Base-by-base conservation (phyloP, 1,284 basidiomycete genomes). In the Leucoagaricus sp. region DNA sequence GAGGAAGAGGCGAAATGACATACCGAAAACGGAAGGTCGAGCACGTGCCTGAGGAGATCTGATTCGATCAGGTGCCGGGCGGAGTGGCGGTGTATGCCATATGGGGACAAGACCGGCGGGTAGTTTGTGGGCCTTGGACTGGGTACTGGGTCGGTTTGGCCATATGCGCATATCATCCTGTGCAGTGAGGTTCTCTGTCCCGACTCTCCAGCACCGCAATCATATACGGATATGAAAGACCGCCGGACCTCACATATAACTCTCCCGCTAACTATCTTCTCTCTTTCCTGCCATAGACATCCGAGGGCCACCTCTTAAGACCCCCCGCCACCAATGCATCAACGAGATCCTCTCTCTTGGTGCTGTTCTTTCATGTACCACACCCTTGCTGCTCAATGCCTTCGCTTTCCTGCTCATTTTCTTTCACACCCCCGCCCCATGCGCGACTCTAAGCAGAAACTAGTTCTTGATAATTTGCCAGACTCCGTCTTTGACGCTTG, bases 401-500 rank as follows among this genome's bases (percentile, higher is more conserved):
- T 72, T 52, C 65, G 68, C 58, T 71, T 74, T 63, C 69, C 67
- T 63, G 65, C 65, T 36, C 67, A 70, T 57, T 66, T 73, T 47
- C 68, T 68, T 46, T 58, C 69, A 38, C 64, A 64, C 41, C 60
- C 63, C 17, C 65, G 65, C 28, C 64, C 64, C 58, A 61, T 69
- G 42, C 64, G 67, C 31, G 64, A 65, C 48, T 45, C 59, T 23
- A 65, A 62, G 52, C 58, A 61, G 17, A 62, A 61, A 33, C 42
- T 59, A 53, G 55, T 64, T 49, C 60, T 45, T 36, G 64, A 60
- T 48, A 62, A 10, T 51, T 60, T 44, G 50, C 68, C 66, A 58
- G 64, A 72, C 51, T 69, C 76, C 33, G 69, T 78, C 36, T 86
- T 84, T 58, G 78, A 83, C 44, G 77, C 78, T 26, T 91, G 88